Base-by-base conservation (phyloP, 208 protist species). In the Trypanosomatidae sp. region DNA sequence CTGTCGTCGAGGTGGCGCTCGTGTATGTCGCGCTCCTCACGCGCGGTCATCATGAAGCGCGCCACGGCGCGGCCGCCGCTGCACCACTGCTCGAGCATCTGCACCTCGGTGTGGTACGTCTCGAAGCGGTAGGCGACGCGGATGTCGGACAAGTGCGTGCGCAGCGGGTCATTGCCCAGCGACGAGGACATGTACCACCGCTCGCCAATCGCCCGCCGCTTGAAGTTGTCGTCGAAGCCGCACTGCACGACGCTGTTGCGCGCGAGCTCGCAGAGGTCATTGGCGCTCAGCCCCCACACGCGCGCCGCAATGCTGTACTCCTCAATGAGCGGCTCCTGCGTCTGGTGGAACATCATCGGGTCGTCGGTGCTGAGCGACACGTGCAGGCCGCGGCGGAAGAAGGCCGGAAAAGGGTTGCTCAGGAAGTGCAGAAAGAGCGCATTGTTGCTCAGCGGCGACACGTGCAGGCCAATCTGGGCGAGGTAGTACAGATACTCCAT, bases 401-500 rank as follows among this genome's bases (percentile, higher is more conserved):
- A 98, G 44, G 79, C 66, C 2, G 89, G 89, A 57, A 99, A 98
- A 16, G 97, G 97, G 61, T 98, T 98, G 46, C 87, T 88, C 24
- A 96, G 37, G 59, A 98, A 99, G n/a, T 81, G 66, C 21, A 99
- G 58, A 59, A 99, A 99, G 5, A 99, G 82, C 6, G 90, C 81
- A 76, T 99, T 99, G 71, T 99, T 99, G 74, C 89, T 97, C 15
- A 99, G 71, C n/a, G 98, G 98, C 18, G 96, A 98, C 41, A 99
- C 86, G 30, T 97, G 92, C n/a, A 99, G 64, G 27, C 96, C 96
- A 57, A 98, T 89, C 68, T 99, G 97, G 18, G 73, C 61, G 2
- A 99, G 67, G 73, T 99, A 99, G 64, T 97, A 99, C 25, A 99
- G 72, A 69, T 99, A 99, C 78, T 99, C 84, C 58, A 99, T 85